Conservation (phyloP, 2,329 filamentous ascomycete species). For the Apiospora saccharicola region DNA sequence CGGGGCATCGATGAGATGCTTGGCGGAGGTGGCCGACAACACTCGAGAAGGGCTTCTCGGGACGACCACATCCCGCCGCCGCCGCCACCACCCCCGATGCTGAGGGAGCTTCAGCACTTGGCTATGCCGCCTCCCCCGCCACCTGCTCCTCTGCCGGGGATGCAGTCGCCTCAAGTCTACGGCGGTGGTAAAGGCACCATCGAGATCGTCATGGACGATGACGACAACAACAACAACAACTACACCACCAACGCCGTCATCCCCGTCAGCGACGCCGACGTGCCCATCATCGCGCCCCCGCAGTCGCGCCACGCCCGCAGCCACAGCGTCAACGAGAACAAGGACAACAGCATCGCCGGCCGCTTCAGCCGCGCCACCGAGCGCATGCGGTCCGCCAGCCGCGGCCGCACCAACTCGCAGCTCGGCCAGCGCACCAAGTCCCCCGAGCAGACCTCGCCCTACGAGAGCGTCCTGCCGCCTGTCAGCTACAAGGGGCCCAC, state of each 20-base stretch:
- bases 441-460: slow-evolving; percentile 46
- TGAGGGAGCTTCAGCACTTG: slow-evolving; percentile 70
- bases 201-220: slow-evolving; percentile 72
- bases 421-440: slow-evolving; percentile 46
- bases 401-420: slow-evolving; percentile 56
- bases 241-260: slow-evolving; percentile 36
- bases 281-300: slow-evolving; percentile 55
- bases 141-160: slow-evolving; percentile 61
- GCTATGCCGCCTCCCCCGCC: slow-evolving; percentile 68
- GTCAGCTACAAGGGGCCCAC: slow-evolving; percentile 38
- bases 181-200: slow-evolving; percentile 62
- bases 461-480: slow-evolving; percentile 47
- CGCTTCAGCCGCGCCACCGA: slow-evolving; percentile 66
- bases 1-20: slow-evolving; percentile 58
- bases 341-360: slow-evolving; percentile 57
- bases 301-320: slow-evolving; percentile 60
- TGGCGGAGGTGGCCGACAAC: slow-evolving; percentile 43
- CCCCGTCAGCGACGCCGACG: slow-evolving; percentile 50
- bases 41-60: slow-evolving; percentile 54
- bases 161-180: slow-evolving; percentile 48
- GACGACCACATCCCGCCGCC: slow-evolving; percentile 59
- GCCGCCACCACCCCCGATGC: slow-evolving; percentile 61
- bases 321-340: slow-evolving; percentile 59
- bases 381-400: slow-evolving; percentile 66
- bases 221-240: slow-evolving; percentile 44